These are phyloP conservation scores for Trametes pubescens DNA, from an alignment of 1,284 basidiomycete species.

Conservation along the genomic window DNA sequence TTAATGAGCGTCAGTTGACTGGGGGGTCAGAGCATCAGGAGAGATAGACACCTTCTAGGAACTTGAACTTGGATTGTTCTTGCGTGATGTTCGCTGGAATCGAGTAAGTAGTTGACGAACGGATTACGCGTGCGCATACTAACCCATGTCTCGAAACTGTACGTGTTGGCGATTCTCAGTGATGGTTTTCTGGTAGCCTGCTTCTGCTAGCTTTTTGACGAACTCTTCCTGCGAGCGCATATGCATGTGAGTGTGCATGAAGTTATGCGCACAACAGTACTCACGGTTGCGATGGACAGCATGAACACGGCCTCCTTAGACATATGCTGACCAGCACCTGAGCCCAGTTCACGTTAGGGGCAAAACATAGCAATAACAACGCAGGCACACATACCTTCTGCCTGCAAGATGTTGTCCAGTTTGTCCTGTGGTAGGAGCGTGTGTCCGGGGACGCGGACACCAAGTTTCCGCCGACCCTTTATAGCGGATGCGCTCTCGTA, in stretches of 20 bases:
- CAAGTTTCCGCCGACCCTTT: constrained; percentile 44
- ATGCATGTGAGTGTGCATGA: background rate
- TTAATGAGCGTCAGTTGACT: constrained; percentile 38
- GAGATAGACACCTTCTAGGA: constrained; percentile 61
- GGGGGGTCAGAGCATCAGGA: too few species aligned
- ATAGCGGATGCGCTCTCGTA: constrained; percentile 31
- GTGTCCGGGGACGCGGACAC: constrained; percentile 66
- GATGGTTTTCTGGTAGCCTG: constrained; percentile 64
- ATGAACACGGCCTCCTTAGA: constrained; percentile 79
- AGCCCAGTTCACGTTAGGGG: background rate
- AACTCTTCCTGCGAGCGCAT: constrained; percentile 72
- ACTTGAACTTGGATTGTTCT: constrained; percentile 72
- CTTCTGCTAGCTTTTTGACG: constrained; percentile 69
- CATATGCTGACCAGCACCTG: constrained; percentile 57
- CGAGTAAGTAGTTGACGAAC: constrained; percentile 12
- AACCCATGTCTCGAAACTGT: constrained; percentile 77
- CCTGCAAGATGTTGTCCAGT: constrained; percentile 74
- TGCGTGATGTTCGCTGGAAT: constrained; percentile 60
- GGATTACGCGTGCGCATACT: constrained; percentile 33
- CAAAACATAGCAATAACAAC: background rate
- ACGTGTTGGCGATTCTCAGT: constrained; percentile 59
- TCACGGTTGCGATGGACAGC: constrained; percentile 74
- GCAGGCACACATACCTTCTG: constrained; percentile 60
- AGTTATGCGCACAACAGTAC: constrained; percentile 33
- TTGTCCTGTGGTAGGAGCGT: constrained; percentile 65